Base-by-base conservation (phyloP, 1,139 yeast species). In the Waltiozyma sp. region DNA sequence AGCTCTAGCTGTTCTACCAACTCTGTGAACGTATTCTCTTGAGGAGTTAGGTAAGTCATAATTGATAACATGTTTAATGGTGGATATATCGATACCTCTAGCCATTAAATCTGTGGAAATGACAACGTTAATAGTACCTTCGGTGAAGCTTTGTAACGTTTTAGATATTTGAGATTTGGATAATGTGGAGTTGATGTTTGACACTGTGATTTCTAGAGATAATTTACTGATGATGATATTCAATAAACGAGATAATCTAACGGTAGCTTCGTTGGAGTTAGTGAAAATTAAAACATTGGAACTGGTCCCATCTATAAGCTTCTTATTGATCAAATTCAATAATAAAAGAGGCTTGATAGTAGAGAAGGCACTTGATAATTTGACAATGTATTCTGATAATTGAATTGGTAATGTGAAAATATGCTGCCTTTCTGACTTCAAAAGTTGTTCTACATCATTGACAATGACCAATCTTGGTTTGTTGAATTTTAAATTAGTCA, bases 1-100 rank as follows among this genome's bases (percentile, higher is more conserved):
- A 2, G 97, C 98, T 63, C 98, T 77, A 1, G 97, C 97, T 0
- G 97, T 89, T 67, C 98, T 79, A 38, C 98, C 98, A 33, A 89
- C 91, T 52, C 98, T 73, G 61, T 91, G 99, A 28, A 91, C 86
- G 54, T 91, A 93, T 56, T 91, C 98, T 50, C 93, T 80, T 1
- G 91, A 74, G 0, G 95, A 84, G 39, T 79, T 73, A 9, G 98
- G 98, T 45, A 88, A 65, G 55, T 93, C 98, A 59, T 91, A 91
- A 61, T 91, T 93, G 43, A 91, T 64, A 14, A 91, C 96, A 48
- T 79, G 77, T 28, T 78, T 71, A 41, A 93, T 77, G 8, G 79
- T 70, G 10, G 73, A 65, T 40, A 93, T 72, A 64, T 91, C 96
- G 38, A 91, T 76, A 66, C 99, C 99, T 63, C 99, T 79, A 16